A percentile compares a stretch with the other conserved stretches of the same genome.
Conservation (phyloP, 805 yeast species). For the Candida takata region DNA sequence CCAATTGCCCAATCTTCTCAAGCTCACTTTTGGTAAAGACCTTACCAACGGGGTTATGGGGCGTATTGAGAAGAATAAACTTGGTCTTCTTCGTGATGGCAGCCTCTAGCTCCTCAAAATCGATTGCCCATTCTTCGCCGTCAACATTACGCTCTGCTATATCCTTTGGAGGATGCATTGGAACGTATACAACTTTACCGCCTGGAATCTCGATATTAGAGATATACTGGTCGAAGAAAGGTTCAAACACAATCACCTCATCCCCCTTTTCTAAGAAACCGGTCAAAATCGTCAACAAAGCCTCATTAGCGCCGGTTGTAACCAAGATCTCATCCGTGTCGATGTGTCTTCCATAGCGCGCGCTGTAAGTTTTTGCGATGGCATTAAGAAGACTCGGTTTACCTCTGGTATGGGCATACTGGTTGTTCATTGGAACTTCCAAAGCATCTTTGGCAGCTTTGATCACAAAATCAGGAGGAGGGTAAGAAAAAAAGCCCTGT, state of each 20-base stretch:
- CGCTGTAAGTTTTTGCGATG: slow-evolving; percentile 63
- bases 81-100: slow-evolving; percentile 74
- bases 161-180: slow-evolving; percentile 75
- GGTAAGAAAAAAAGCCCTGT: slow-evolving; percentile 94
- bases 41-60: slow-evolving; percentile 96
- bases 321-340: slow-evolving; percentile 61
- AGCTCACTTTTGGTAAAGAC: slow-evolving; percentile 75
- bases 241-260: slow-evolving; percentile 94
- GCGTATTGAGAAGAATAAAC: slow-evolving; percentile 82
- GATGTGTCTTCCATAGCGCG: slow-evolving; percentile 52
- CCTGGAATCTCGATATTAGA: slow-evolving; percentile 92
- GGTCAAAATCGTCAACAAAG: slow-evolving; percentile 76
- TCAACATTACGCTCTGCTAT: slow-evolving; percentile 54
- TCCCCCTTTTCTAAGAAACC: slow-evolving; percentile 85
- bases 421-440: slow-evolving; percentile 69
- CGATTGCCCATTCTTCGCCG: slow-evolving; percentile 84
- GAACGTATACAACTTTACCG: slow-evolving; percentile 83
- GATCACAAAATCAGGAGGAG: slow-evolving; percentile 91
- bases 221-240: slow-evolving; percentile 95
- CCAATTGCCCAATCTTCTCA: slow-evolving; percentile 66
- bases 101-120: slow-evolving; percentile 67
- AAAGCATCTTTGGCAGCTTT: slow-evolving; percentile 75
- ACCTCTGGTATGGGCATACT: slow-evolving; percentile 89
- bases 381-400: slow-evolving; percentile 69
- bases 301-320: slow-evolving; percentile 97